These are phyloP conservation scores for Medicago ruthenica DNA, from an alignment of 306 rosid genomes.

Conservation along the genomic window DNA sequence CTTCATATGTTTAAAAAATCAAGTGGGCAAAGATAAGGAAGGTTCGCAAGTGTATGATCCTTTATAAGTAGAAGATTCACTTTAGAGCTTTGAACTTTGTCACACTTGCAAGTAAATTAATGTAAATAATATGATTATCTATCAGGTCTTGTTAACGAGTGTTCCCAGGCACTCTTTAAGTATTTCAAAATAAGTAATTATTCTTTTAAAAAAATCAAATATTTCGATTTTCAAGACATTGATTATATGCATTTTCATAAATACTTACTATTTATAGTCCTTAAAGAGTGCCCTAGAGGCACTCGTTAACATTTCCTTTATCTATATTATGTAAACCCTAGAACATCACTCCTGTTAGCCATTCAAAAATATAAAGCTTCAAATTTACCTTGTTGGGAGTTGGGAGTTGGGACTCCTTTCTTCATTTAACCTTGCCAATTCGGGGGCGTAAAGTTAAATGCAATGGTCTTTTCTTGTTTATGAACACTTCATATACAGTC, in stretches of 20 bases:
- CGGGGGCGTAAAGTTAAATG: not conserved
- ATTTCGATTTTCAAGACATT: too few species aligned
- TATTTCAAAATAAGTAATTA: too few species aligned
- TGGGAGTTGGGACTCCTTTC: slow-evolving; percentile 11
- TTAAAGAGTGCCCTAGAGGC: too few species aligned
- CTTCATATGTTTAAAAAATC: too few species aligned
- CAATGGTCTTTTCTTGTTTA: not conserved
- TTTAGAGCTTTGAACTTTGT: not conserved
- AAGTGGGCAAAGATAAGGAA: not conserved
- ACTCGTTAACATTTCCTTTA: too few species aligned
- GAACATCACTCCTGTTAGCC: not conserved
- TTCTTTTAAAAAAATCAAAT: too few species aligned
- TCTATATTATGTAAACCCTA: not conserved
- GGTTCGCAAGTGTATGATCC: not conserved
- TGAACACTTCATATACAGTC: too few species aligned
- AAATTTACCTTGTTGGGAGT: too few species aligned
- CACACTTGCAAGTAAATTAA: not conserved
- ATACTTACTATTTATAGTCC: too few species aligned
- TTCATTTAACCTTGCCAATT: not conserved
- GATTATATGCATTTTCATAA: too few species aligned
- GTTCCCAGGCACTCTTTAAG: too few species aligned
- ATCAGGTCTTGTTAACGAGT: too few species aligned
- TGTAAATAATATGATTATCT: not conserved
- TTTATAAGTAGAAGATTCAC: not conserved
- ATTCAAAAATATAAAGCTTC: not conserved